Evolutionary conservation across 176 grass and related monocot genomes (phyloP).

Genomic region (Saccharum spontaneum): DNA sequence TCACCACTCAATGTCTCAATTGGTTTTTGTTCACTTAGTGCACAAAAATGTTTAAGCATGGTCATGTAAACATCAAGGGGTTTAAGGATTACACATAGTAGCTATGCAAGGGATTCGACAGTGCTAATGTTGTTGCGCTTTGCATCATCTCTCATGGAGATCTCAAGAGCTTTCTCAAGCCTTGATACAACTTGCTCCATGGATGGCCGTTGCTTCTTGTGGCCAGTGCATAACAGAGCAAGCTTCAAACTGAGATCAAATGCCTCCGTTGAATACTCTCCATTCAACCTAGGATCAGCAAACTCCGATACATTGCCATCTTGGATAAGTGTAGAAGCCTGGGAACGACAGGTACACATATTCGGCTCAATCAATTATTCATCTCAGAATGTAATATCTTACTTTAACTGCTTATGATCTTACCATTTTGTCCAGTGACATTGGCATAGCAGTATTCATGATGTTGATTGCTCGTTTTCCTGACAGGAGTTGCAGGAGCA

Average conservation of each 20-base stretch:
- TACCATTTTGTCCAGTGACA: constrained; percentile 60
- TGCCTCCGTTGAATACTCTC: constrained; percentile 50
- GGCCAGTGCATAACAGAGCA: constrained; percentile 60
- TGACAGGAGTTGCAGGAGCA: constrained; percentile 67
- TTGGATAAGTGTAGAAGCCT: constrained; percentile 51
- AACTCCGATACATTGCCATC: constrained; percentile 53
- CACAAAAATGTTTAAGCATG: constrained; percentile 29
- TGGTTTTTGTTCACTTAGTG: neutral
- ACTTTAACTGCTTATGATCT: constrained; percentile 8
- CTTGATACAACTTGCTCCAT: constrained; percentile 63
- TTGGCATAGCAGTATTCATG: constrained; percentile 62
- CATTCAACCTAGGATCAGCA: constrained; percentile 56
- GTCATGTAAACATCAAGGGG: constrained; percentile 14
- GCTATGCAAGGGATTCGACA: constrained; percentile 34
- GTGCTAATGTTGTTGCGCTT: constrained; percentile 29
- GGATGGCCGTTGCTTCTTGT: constrained; percentile 57
- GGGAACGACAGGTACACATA: constrained; percentile 17
- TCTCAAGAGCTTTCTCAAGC: constrained; percentile 55
- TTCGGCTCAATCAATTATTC: neutral
- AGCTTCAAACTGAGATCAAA: constrained; percentile 64
- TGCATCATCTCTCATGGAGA: constrained; percentile 36
- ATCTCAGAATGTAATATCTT: neutral
- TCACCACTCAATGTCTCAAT: constrained; percentile 8
- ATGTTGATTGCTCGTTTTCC: constrained; percentile 59
- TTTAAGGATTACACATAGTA: constrained; percentile 2